Evolutionary conservation across 345 rosid species (phyloP).

Genomic region (Triadica sebifera): DNA sequence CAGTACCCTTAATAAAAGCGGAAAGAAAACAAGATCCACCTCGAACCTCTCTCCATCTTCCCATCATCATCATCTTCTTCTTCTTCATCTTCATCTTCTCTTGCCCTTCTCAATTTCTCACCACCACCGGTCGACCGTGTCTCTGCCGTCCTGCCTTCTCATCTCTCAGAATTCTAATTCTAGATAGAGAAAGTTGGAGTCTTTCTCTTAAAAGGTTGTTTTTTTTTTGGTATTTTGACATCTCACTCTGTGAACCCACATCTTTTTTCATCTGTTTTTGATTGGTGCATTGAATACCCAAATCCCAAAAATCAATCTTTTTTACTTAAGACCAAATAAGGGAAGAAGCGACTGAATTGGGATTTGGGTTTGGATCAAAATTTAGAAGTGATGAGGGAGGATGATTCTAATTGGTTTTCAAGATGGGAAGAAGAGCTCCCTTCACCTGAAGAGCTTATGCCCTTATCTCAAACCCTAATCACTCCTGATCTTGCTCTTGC

Average conservation of each 20-base stretch:
- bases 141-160: background rate
- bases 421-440: conserved; percentile 94
- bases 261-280: background rate
- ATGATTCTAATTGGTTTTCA: conserved; percentile 73
- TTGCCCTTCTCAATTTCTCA: background rate
- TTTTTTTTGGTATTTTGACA: background rate
- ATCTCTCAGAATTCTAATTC: background rate
- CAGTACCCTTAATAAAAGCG: conserved; percentile 32
- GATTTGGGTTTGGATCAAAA: conserved; percentile 4
- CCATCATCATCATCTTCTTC: background rate
- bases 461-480: conserved; percentile 84
- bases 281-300: conserved; percentile 5
- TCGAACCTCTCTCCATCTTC: conserved; percentile 52
- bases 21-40: conserved; percentile 79
- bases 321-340: background rate
- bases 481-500: conserved; percentile 93
- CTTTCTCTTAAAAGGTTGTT: background rate
- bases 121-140: background rate
- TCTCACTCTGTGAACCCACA: background rate
- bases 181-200: background rate
- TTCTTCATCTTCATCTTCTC: background rate
- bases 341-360: conserved; percentile 18
- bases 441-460: conserved; percentile 82
- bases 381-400: conserved; percentile 60
- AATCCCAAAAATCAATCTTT: background rate